Percentiles rank a stretch among this genome's conserved stretches.
phyloP scores from a whole-genome alignment of 495 filamentous ascomycete genomes.

The Cercophora sp. region DNA sequence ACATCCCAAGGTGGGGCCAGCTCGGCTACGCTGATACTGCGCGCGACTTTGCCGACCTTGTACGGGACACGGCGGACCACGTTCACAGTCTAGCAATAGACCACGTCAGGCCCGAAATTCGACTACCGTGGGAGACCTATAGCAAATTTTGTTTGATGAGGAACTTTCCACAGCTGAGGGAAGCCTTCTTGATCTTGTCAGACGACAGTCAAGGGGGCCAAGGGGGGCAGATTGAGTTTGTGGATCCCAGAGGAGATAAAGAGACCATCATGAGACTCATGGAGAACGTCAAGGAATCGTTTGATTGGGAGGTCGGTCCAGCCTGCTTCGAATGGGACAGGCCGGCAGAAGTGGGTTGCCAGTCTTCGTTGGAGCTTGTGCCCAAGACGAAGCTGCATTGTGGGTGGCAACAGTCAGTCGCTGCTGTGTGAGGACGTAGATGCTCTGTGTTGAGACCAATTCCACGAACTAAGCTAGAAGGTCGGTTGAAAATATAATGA shows the following conservation, averaged over 20 bases:
- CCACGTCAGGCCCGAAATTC: slow-evolving; percentile 42
- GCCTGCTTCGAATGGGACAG: not conserved
- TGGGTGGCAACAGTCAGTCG: too few species aligned
- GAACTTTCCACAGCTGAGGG: slow-evolving; percentile 37
- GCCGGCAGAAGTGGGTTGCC: not conserved
- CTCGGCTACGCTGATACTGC: slow-evolving; percentile 48
- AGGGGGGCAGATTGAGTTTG: slow-evolving; percentile 28
- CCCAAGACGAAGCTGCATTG: not conserved
- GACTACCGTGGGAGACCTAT: slow-evolving; percentile 51
- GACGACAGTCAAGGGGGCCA: not conserved
- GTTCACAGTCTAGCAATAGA: slow-evolving; percentile 44
- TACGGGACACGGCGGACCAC: slow-evolving; percentile 23
- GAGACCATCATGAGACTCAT: slow-evolving; percentile 31
- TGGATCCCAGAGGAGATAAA: slow-evolving; percentile 32
- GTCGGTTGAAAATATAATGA: too few species aligned
- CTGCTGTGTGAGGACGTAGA: too few species aligned
- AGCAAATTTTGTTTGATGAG: slow-evolving; percentile 46
- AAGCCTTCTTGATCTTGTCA: slow-evolving; percentile 23
- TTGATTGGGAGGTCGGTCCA: slow-evolving; percentile 33
- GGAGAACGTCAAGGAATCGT: slow-evolving; percentile 39
- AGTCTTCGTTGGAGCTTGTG: not conserved
- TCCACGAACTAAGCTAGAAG: too few species aligned
- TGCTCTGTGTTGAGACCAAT: too few species aligned
- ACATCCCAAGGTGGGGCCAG: slow-evolving; percentile 40
- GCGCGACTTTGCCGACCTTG: slow-evolving; percentile 34